Conservation (phyloP, 1,139 yeast species). For the Saccharomycopsis hybrid region DNA sequence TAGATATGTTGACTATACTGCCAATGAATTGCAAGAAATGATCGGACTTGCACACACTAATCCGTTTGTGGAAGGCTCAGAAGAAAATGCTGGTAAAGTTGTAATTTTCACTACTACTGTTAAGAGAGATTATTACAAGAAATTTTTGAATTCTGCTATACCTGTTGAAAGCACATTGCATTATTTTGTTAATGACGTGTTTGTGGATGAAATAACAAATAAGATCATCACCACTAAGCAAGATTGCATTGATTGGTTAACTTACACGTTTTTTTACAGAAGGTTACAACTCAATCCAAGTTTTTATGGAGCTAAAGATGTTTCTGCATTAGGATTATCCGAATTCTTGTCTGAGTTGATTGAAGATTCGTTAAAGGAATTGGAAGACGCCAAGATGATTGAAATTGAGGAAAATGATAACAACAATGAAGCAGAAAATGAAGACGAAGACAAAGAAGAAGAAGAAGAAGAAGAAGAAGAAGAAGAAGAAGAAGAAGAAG, state of each 20-base stretch:
- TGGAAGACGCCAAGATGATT: constrained; percentile 55
- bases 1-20: constrained; percentile 60
- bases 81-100: constrained; percentile 32
- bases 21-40: constrained; percentile 67
- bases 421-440: too few relatives aligned
- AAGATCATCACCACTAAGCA: constrained; percentile 64
- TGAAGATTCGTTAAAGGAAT: constrained; percentile 63
- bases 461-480: constrained; percentile 30
- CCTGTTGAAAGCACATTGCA: constrained; percentile 80
- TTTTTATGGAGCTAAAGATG: constrained; percentile 70
- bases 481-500: constrained; percentile 34
- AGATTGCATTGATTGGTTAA: constrained; percentile 86
- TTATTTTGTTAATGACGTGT: constrained; percentile 52
- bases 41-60: constrained; percentile 48
- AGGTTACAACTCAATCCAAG: constrained; percentile 80
- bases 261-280: constrained; percentile 77
- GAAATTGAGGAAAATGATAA: constrained; percentile 47
- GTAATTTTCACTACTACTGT: constrained; percentile 51
- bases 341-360: constrained; percentile 78
- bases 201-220: constrained; percentile 66
- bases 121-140: constrained; percentile 57
- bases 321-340: constrained; percentile 63
- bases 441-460: too few relatives aligned
- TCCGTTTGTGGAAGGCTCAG: neutral
- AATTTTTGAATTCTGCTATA: constrained; percentile 65